A percentile compares a stretch with the other conserved stretches of the same genome.
Conservation (phyloP, 441 rosid genomes). For the Brassica balearica region DNA sequence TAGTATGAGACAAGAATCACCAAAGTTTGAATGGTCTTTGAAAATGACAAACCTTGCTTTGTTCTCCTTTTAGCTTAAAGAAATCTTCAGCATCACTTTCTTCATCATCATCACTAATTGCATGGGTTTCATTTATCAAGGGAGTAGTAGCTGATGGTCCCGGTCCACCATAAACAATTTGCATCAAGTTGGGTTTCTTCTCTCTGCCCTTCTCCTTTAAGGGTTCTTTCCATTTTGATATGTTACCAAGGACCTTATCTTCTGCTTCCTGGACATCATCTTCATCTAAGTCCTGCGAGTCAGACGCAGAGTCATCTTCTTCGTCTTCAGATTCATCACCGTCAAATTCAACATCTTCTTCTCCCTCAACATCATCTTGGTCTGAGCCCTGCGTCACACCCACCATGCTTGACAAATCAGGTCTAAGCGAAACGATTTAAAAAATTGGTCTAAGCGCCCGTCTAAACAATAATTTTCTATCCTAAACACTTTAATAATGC, state of each 20-base stretch:
- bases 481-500: no score
- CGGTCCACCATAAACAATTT: no score
- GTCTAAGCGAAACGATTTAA: no score
- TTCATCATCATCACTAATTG: slow-evolving; percentile 46
- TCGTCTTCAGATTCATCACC: slow-evolving; percentile 35
- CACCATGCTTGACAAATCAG: no score
- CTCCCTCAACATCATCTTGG: slow-evolving; percentile 59
- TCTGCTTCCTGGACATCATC: slow-evolving; percentile 10
- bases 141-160: slow-evolving; percentile 27
- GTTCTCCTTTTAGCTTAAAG: slow-evolving; percentile 84
- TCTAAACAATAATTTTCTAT: no score
- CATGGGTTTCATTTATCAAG: slow-evolving; percentile 49
- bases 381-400: slow-evolving; percentile 53
- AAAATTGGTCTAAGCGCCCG: no score
- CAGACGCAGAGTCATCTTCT: slow-evolving; percentile 52
- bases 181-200: no score
- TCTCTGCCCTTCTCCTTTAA: slow-evolving; percentile 65
- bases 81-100: slow-evolving; percentile 64
- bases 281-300: slow-evolving; percentile 22
- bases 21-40: slow-evolving; percentile 16
- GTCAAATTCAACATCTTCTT: slow-evolving; percentile 44
- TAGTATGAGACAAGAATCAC: slow-evolving; percentile 18
- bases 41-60: slow-evolving; percentile 60
- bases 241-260: slow-evolving; percentile 67
- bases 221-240: slow-evolving; percentile 84